Evolutionary conservation across 2,329 filamentous ascomycete species (phyloP), one percentile per base, ranked within the genome.

Genomic region (Pseudonectria buxi): DNA sequence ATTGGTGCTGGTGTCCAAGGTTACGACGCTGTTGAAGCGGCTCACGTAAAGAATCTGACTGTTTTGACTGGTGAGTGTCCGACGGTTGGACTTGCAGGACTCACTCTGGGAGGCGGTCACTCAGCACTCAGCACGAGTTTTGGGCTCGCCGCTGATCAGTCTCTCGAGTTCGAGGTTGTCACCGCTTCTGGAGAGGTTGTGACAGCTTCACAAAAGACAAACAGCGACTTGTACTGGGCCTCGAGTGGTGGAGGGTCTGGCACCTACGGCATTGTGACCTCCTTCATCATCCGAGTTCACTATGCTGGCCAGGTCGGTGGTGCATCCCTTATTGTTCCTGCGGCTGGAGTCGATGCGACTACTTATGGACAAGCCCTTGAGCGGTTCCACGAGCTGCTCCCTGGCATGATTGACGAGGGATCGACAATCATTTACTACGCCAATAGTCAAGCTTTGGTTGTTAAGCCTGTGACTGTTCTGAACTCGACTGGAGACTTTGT

Each of bases 181-280:
- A 72, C 68, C 7, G 69, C 65, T 1, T 50, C 53, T 12, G 74
- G 76, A 3, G 39, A 63, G 12, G 47, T 68, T n/a, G 42, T 78
- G 2, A 67, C 55, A 3, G 74, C 74, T 0, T 69, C 62, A 4
- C 62, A 59, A 1, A 50, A 47, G 0, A 41, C 68, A 24, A 72
- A 81, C 43, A 38, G 60, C 0, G 77, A 81, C 33, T 60, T 83
- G 2, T 82, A 76, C 59, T 83, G 77, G 78, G 79, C 78, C 2
- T 55, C 81, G 1, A 63, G 64, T 28, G 76, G 77, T 4, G 76
- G 78, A 0, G 77, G 78, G 2, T 71, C 68, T 9, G 74, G 75
- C 12, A 79, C 67, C 22, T 82, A 72, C 44, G 77, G 64, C 3
- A 62, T 80, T 2, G 72, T 81, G 2, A 54, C 67, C 12, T 73